These are phyloP conservation scores for Russula abietina DNA, from an alignment of 768 basidiomycete species.

Conservation along the genomic window DNA sequence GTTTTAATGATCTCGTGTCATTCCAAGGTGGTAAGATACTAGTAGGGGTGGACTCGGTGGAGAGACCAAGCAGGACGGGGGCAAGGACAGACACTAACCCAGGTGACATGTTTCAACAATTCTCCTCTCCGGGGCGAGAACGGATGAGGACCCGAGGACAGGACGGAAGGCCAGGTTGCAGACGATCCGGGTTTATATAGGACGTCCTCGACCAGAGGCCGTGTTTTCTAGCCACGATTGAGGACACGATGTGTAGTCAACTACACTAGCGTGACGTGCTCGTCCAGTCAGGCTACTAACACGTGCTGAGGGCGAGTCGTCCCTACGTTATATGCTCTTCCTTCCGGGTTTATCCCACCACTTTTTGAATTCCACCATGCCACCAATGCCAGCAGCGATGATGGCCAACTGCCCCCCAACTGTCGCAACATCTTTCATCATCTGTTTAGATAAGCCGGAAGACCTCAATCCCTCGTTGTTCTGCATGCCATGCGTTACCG, in stretches of 20 bases:
- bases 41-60: no score
- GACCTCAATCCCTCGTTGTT: no score
- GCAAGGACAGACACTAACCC: conserved; percentile 12
- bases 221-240: background rate
- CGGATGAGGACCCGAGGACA: background rate
- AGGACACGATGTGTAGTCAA: background rate
- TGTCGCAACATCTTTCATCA: no score
- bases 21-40: conserved; percentile 12
- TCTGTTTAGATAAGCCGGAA: no score
- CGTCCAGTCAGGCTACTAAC: no score
- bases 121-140: background rate
- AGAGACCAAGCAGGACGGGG: background rate
- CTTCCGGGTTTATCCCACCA: no score
- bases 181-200: background rate
- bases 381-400: no score
- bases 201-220: background rate
- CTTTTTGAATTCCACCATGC: no score
- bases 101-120: background rate
- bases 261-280: background rate
- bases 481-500: no score
- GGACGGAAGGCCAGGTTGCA: background rate
- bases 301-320: no score
- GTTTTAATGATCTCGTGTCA: conserved; percentile 18
- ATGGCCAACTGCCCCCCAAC: no score
- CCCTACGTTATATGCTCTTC: no score